Conservation (phyloP, 139 green algal genomes). For the Coccomyxa sp. region DNA sequence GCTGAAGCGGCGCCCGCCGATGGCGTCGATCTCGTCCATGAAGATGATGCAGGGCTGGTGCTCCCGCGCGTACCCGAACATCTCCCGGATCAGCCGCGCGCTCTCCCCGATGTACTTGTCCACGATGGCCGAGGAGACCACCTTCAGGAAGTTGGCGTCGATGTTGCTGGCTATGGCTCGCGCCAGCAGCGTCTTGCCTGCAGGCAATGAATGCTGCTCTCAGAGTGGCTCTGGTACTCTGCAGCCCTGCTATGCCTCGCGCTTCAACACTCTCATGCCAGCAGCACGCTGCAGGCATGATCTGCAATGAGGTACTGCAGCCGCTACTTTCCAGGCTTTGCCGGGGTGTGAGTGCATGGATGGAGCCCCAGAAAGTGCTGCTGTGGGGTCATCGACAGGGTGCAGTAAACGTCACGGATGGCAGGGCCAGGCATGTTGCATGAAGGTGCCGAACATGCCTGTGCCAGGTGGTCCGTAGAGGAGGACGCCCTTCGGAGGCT, state of each 20-base stretch:
- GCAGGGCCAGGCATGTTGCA: no score
- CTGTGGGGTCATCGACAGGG: no score
- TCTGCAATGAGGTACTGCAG: neutral
- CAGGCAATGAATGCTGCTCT: neutral
- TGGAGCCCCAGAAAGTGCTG: no score
- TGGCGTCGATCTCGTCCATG: conserved; percentile 99
- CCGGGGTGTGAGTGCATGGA: no score
- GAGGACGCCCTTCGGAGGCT: conserved; percentile 92
- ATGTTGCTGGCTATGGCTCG: conserved; percentile 94
- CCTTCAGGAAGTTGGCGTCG: conserved; percentile 97
- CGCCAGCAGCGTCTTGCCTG: conserved; percentile 95
- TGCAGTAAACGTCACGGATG: no score
- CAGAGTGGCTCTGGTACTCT: no score
- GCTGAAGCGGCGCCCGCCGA: conserved; percentile 93
- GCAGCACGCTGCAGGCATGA: neutral
- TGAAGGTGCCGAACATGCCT: conserved; percentile 78
- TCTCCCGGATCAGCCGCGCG: conserved; percentile 95
- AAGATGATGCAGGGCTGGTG: conserved; percentile 99
- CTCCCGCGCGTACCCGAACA: conserved; percentile 96
- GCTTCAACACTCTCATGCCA: neutral
- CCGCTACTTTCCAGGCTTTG: no score
- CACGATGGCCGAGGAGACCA: conserved; percentile 94
- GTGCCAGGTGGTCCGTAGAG: conserved; percentile 82
- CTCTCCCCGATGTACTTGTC: conserved; percentile 99
- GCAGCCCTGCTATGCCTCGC: no score